Evolutionary conservation across 495 filamentous ascomycete species (phyloP).

Genomic region (Tuber indicum): DNA sequence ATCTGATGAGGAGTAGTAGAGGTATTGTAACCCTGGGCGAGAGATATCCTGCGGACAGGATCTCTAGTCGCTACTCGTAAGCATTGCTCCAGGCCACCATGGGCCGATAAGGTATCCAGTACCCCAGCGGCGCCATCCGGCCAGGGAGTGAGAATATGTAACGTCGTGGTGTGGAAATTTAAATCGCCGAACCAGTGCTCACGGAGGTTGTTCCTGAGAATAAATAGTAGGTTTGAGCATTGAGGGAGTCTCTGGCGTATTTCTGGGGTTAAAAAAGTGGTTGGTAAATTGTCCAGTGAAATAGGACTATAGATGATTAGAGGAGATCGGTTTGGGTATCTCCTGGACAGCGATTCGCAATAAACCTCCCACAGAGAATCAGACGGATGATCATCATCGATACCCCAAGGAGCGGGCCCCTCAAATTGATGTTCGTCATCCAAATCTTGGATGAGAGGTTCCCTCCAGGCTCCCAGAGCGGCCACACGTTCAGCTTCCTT

Average conservation of each 20-base stretch:
- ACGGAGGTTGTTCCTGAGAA: background rate
- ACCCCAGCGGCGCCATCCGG: background rate
- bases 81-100: background rate
- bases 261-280: background rate
- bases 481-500: background rate
- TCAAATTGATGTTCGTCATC: background rate
- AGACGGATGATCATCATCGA: background rate
- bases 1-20: background rate
- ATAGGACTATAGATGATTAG: background rate
- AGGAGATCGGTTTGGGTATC: background rate
- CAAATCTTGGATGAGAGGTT: background rate
- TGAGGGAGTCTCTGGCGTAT: constrained; percentile 3
- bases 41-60: background rate
- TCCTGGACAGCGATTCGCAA: background rate
- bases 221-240: background rate
- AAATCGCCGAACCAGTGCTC: background rate
- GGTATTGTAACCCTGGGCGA: background rate
- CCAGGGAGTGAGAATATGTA: background rate
- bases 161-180: background rate
- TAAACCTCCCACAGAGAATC: background rate
- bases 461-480: background rate
- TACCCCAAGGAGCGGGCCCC: background rate
- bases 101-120: background rate
- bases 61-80: background rate
- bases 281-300: background rate